A percentile compares a stretch with the other conserved stretches of the same genome.
Conservation (phyloP, 495 filamentous ascomycete species). For the Podospora pseudoanserina region DNA sequence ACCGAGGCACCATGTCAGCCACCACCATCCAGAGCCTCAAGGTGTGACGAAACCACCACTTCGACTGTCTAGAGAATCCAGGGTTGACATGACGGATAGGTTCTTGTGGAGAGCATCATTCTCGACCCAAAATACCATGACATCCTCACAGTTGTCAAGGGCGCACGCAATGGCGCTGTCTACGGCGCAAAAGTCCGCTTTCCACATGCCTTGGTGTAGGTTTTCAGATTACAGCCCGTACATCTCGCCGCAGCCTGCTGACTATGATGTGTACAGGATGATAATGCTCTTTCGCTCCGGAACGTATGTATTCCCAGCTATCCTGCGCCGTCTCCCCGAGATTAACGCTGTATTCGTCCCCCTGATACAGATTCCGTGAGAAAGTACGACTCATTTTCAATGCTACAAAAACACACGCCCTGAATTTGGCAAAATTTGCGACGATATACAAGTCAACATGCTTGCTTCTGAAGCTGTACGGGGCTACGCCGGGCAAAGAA, state of each 20-base stretch:
- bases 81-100: slow-evolving; percentile 26
- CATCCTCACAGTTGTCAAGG: slow-evolving; percentile 79
- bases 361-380: slow-evolving; percentile 58
- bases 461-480: slow-evolving; percentile 63
- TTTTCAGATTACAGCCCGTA: neutral
- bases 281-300: slow-evolving; percentile 90
- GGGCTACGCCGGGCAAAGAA: slow-evolving; percentile 56
- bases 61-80: neutral
- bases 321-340: neutral
- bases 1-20: slow-evolving; percentile 38
- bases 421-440: slow-evolving; percentile 87
- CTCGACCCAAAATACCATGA: slow-evolving; percentile 81
- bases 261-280: slow-evolving; percentile 56
- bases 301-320: slow-evolving; percentile 50
- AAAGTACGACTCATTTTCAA: slow-evolving; percentile 74
- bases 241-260: slow-evolving; percentile 42
- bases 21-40: slow-evolving; percentile 33
- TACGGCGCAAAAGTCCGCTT: slow-evolving; percentile 98
- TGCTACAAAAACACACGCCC: slow-evolving; percentile 86
- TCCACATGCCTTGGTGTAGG: slow-evolving; percentile 92
- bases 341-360: neutral
- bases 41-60: slow-evolving; percentile 25
- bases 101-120: slow-evolving; percentile 61
- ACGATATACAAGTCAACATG: slow-evolving; percentile 81
- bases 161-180: slow-evolving; percentile 89